These are phyloP conservation scores for Murraya koenigii DNA, from an alignment of 345 rosid species.

Conservation along the genomic window DNA sequence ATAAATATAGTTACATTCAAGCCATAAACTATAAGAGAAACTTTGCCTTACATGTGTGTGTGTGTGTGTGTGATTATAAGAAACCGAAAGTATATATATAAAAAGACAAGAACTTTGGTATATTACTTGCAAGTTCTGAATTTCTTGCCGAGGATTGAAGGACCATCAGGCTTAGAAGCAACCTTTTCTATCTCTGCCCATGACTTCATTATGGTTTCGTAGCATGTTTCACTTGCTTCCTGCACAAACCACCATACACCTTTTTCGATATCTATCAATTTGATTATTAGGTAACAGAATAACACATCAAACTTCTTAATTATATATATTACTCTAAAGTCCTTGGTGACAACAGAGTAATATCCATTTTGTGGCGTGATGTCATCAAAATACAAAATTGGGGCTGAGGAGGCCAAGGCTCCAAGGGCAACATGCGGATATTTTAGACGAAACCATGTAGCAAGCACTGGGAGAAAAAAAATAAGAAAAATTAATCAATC, in stretches of 20 bases:
- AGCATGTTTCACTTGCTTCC: slow-evolving; percentile 62
- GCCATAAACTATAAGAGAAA: no score
- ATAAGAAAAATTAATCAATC: neutral
- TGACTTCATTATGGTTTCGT: slow-evolving; percentile 42
- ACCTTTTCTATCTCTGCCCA: slow-evolving; percentile 54
- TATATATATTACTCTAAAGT: slow-evolving; percentile 34
- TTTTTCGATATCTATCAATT: no score
- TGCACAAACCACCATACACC: slow-evolving; percentile 10
- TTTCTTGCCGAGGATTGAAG: slow-evolving; percentile 42
- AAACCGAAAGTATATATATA: no score
- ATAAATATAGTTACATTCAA: no score
- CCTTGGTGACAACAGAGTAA: slow-evolving; percentile 46
- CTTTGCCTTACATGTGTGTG: rapidly evolving
- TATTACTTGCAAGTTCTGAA: slow-evolving; percentile 70
- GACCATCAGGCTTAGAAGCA: slow-evolving; percentile 50
- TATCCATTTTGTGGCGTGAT: slow-evolving; percentile 46
- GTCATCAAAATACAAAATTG: slow-evolving; percentile 52
- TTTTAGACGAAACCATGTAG: slow-evolving; percentile 69
- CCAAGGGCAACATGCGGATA: slow-evolving; percentile 64
- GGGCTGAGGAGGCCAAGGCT: slow-evolving; percentile 74
- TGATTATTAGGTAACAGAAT: no score
- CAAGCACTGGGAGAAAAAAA: slow-evolving; percentile 39
- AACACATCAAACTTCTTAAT: no score
- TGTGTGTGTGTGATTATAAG: no score
- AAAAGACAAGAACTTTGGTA: no score